A percentile compares a stretch with the other conserved stretches of the same genome.
Evolutionary conservation across 345 rosid genomes (phyloP).

Genomic region (Linum lewisii): DNA sequence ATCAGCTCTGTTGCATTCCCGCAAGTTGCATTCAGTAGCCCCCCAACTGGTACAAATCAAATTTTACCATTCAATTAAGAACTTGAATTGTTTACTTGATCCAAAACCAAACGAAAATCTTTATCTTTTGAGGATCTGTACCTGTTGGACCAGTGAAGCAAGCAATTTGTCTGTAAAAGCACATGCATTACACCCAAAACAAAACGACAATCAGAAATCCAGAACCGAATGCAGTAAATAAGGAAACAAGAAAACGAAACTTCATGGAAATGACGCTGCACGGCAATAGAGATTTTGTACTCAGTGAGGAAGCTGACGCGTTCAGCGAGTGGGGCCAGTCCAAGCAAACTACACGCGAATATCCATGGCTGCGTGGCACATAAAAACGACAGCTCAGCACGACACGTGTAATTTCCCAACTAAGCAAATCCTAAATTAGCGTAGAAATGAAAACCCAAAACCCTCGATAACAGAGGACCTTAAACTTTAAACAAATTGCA

Average conservation of each 20-base stretch:
- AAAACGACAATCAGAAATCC: not conserved
- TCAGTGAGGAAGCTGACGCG: slow-evolving; percentile 88
- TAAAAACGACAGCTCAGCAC: not conserved
- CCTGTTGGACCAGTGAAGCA: slow-evolving; percentile 94
- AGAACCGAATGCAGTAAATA: not conserved
- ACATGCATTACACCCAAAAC: not conserved
- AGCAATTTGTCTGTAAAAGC: slow-evolving; percentile 66
- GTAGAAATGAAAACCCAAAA: not conserved
- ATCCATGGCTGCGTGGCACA: slow-evolving; percentile 51
- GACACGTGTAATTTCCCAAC: not conserved
- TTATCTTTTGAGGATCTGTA: slow-evolving; percentile 6
- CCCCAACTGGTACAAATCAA: slow-evolving; percentile 58
- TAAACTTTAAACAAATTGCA: not conserved
- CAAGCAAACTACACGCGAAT: slow-evolving; percentile 69
- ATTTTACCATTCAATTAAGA: not conserved
- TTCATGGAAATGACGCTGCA: not conserved
- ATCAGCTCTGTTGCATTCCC: slow-evolving; percentile 94
- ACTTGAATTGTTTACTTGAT: not conserved
- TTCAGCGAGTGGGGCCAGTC: slow-evolving; percentile 74
- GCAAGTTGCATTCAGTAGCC: slow-evolving; percentile 87
- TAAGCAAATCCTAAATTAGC: too few species aligned
- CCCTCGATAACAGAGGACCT: not conserved
- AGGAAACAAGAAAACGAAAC: not conserved
- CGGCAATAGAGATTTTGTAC: slow-evolving; percentile 21
- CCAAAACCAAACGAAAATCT: not conserved